A percentile compares a stretch with the other conserved stretches of the same genome.
phyloP scores from a whole-genome alignment of 2,329 filamentous ascomycete species.

The Colletotrichum sojae region DNA sequence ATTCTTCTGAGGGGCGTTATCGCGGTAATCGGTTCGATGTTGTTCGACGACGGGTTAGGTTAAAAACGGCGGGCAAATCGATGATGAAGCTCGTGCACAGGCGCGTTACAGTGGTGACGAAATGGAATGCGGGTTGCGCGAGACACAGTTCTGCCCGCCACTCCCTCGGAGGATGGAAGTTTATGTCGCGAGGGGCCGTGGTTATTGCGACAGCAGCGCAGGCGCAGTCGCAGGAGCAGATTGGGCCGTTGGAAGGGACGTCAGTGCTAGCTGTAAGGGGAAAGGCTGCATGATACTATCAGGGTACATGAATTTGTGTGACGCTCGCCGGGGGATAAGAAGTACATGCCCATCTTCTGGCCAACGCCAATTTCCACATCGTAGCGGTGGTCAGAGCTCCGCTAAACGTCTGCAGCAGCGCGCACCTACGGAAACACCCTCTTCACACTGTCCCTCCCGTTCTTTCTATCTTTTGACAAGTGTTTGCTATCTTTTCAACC shows the following conservation, averaged over 20 bases:
- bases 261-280: slow-evolving; percentile 27
- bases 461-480: too few relatives aligned
- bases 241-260: background rate
- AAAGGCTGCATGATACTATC: background rate
- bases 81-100: background rate
- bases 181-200: slow-evolving; percentile 34
- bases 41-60: background rate
- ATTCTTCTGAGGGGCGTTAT: background rate
- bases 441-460: too few relatives aligned
- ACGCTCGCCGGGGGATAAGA: too few relatives aligned
- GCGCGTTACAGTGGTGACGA: slow-evolving; percentile 2
- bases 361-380: too few relatives aligned
- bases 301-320: too few relatives aligned
- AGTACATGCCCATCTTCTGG: too few relatives aligned
- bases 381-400: too few relatives aligned
- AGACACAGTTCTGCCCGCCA: slow-evolving; percentile 4
- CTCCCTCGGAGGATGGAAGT: slow-evolving; percentile 24
- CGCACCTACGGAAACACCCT: too few relatives aligned
- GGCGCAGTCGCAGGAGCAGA: background rate
- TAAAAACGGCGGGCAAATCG: background rate
- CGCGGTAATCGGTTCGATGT: background rate
- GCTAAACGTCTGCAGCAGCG: too few relatives aligned
- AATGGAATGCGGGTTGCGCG: slow-evolving; percentile 14
- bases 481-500: too few relatives aligned
- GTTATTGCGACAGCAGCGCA: slow-evolving; percentile 38